A percentile compares a stretch with the other conserved stretches of the same genome.
These are phyloP conservation scores for Populus nigra DNA, from an alignment of 345 rosid species.

Conservation along the genomic window DNA sequence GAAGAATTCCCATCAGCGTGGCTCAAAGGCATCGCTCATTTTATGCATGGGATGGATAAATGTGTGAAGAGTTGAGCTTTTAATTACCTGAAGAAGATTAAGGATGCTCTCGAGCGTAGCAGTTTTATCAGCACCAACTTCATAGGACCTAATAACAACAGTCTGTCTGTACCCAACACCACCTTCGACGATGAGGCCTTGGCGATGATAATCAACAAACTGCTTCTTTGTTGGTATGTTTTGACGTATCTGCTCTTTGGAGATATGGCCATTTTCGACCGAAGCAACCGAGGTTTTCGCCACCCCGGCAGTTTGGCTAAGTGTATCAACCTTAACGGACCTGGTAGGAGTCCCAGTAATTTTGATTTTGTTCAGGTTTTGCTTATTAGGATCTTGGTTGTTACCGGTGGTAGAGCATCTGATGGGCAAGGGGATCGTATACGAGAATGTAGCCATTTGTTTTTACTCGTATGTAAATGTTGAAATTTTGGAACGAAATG, in stretches of 20 bases:
- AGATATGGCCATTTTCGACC: constrained; percentile 23
- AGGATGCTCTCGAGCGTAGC: constrained; percentile 57
- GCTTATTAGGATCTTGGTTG: constrained; percentile 27
- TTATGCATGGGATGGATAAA: background rate
- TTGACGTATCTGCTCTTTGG: constrained; percentile 39
- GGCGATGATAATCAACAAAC: constrained; percentile 56
- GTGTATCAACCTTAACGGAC: constrained; percentile 17
- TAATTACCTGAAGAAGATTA: constrained; percentile 57
- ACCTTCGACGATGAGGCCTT: constrained; percentile 50
- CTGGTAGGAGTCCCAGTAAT: constrained; percentile 22
- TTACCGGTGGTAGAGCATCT: constrained; percentile 25
- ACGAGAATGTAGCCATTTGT: constrained; percentile 30
- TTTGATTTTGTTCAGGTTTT: constrained; percentile 24
- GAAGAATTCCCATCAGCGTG: background rate
- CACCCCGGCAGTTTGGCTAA: constrained; percentile 22
- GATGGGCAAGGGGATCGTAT: constrained; percentile 10
- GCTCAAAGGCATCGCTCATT: background rate
- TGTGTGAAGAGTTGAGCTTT: background rate
- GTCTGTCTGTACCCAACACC: constrained; percentile 63
- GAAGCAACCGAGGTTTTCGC: constrained; percentile 23
- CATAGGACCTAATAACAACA: constrained; percentile 57
- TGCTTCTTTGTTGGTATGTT: constrained; percentile 58
- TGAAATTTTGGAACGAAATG: constrained; percentile 34
- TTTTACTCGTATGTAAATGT: background rate
- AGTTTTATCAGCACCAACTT: constrained; percentile 68